These are phyloP conservation scores for Alternaria longipes DNA, from an alignment of 2,329 filamentous ascomycete genomes.

Conservation along the genomic window DNA sequence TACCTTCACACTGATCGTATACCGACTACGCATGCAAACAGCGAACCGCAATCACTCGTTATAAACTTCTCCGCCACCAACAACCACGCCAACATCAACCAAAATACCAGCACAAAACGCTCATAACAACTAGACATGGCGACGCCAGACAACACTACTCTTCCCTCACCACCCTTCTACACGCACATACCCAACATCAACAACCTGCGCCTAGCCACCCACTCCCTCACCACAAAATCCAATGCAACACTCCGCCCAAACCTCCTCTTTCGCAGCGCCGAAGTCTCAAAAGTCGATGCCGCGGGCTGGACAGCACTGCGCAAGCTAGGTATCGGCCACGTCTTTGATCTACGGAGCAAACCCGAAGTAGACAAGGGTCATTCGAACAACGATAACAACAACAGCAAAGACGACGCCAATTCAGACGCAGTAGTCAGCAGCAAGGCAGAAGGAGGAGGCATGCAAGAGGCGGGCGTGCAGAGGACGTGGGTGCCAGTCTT, in stretches of 20 bases:
- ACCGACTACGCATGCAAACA: too few species aligned
- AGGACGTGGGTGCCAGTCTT: constrained; percentile 73
- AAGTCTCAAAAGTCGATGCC: constrained; percentile 57
- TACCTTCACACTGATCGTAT: not conserved
- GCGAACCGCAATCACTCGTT: not conserved
- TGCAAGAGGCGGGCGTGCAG: constrained; percentile 54
- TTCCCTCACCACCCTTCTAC: constrained; percentile 48
- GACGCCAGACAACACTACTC: not conserved
- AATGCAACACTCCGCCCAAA: constrained; percentile 58
- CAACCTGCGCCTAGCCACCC: constrained; percentile 49
- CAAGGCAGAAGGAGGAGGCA: not conserved
- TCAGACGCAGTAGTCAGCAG: too few species aligned
- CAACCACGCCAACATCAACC: not conserved
- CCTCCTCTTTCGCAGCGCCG: constrained; percentile 73
- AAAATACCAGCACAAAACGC: too few species aligned
- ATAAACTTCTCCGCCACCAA: too few species aligned
- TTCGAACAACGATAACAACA: too few species aligned
- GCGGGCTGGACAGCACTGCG: constrained; percentile 38
- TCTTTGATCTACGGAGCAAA: constrained; percentile 74
- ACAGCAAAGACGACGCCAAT: too few species aligned
- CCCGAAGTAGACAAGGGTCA: constrained; percentile 63
- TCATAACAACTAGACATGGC: not conserved
- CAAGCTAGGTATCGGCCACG: constrained; percentile 66
- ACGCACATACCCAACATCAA: constrained; percentile 38
- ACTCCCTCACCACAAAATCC: constrained; percentile 39